Evolutionary conservation across 1,139 yeast species (phyloP).

Genomic region (Geotrichum restrictum): DNA sequence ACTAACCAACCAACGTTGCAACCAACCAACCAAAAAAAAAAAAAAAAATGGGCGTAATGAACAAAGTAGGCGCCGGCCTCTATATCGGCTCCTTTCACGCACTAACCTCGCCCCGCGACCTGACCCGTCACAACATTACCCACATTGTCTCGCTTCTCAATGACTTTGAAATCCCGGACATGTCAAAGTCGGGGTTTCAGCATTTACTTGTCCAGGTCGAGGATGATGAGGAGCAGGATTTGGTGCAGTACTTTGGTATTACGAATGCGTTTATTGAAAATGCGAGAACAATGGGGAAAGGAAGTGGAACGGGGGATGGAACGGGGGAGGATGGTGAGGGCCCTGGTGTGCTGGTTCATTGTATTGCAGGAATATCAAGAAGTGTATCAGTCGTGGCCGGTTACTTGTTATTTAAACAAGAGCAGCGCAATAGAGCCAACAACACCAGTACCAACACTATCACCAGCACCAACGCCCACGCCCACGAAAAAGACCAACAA

Average conservation of each 20-base stretch:
- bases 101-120: constrained; percentile 31
- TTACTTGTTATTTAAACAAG: constrained; percentile 54
- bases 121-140: constrained; percentile 44
- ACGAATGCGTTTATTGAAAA: constrained; percentile 62
- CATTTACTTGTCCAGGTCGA: constrained; percentile 65
- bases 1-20: no score
- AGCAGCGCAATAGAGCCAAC: not conserved
- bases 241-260: constrained; percentile 57
- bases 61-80: constrained; percentile 34
- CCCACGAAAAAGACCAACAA: no score
- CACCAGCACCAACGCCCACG: no score
- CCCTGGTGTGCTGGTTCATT: constrained; percentile 42
- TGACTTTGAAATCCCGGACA: constrained; percentile 46
- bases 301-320: no score
- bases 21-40: not conserved
- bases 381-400: constrained; percentile 71
- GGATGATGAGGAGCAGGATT: constrained; percentile 59
- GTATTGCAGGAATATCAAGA: constrained; percentile 82
- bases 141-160: constrained; percentile 66
- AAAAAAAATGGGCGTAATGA: constrained; percentile 28
- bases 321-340: no score
- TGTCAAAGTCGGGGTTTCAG: constrained; percentile 37
- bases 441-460: not conserved
- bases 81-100: constrained; percentile 38
- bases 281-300: constrained; percentile 40